These are phyloP conservation scores for Neophaeococcomyces mojaviensis DNA, from an alignment of 2,329 filamentous ascomycete species.

Conservation along the genomic window DNA sequence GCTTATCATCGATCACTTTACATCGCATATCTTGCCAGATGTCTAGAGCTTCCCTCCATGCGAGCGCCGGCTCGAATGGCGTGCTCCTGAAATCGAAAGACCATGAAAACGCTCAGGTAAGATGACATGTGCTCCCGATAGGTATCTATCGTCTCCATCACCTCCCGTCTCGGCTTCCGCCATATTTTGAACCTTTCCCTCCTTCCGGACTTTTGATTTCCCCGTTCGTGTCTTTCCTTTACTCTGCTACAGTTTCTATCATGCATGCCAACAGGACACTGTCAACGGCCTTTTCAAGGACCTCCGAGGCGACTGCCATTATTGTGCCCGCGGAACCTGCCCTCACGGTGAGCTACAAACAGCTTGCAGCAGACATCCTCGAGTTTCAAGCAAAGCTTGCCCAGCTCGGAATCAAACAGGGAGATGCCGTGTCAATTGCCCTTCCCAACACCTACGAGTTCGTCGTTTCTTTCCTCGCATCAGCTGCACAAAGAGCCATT, in stretches of 20 bases:
- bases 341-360: conserved; percentile 61
- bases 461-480: conserved; percentile 78
- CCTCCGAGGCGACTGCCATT: conserved; percentile 53
- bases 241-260: not conserved
- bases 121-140: too few relatives aligned
- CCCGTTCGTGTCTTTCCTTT: too few relatives aligned
- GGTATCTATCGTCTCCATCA: too few relatives aligned
- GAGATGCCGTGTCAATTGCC: conserved; percentile 72
- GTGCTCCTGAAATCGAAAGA: too few relatives aligned
- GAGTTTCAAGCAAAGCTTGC: conserved; percentile 73
- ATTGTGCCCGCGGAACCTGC: conserved; percentile 64
- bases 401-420: conserved; percentile 60
- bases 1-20: too few relatives aligned
- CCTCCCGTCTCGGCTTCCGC: too few relatives aligned
- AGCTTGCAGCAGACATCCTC: conserved; percentile 58
- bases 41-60: too few relatives aligned
- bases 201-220: too few relatives aligned
- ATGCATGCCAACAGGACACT: conserved; percentile 47
- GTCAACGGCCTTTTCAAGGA: conserved; percentile 48
- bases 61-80: too few relatives aligned
- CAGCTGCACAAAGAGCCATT: conserved; percentile 74
- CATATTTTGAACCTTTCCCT: too few relatives aligned
- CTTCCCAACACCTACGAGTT: conserved; percentile 81
- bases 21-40: too few relatives aligned
- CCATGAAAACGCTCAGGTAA: too few relatives aligned